A percentile compares a stretch with the other conserved stretches of the same genome.
phyloP scores from a whole-genome alignment of 176 grass and related monocot genomes.

The Rhynchospora breviuscula region DNA sequence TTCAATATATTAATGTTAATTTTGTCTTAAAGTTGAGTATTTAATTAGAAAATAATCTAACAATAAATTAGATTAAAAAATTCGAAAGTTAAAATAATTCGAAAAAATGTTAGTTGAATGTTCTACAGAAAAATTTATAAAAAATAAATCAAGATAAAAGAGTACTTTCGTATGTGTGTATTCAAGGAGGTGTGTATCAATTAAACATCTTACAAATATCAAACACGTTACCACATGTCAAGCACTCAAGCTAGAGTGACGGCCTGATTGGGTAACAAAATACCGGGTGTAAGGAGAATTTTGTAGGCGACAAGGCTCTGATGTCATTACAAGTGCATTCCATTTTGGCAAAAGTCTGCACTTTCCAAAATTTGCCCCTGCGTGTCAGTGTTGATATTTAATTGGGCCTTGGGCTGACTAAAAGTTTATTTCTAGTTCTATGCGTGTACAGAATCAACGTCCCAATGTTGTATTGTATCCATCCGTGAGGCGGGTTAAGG shows the following conservation, averaged over 20 bases:
- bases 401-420: conserved; percentile 10
- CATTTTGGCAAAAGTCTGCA: neutral
- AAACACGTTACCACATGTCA: neutral
- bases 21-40: neutral
- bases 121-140: too few relatives aligned
- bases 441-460: neutral
- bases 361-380: neutral
- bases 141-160: neutral
- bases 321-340: neutral
- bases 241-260: neutral
- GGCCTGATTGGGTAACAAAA: too few relatives aligned
- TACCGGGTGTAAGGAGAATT: neutral
- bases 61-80: neutral
- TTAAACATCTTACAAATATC: neutral
- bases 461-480: neutral
- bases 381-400: neutral
- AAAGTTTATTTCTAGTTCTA: neutral
- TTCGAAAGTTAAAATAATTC: neutral
- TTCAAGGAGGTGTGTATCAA: neutral
- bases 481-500: neutral
- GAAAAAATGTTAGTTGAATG: too few relatives aligned
- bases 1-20: too few relatives aligned
- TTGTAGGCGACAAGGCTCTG: neutral
- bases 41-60: neutral
- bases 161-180: neutral